Evolutionary conservation across 2,329 filamentous ascomycete genomes (phyloP), one percentile per base, ranked within the genome.

Genomic region (Colletotrichum eremochloae): DNA sequence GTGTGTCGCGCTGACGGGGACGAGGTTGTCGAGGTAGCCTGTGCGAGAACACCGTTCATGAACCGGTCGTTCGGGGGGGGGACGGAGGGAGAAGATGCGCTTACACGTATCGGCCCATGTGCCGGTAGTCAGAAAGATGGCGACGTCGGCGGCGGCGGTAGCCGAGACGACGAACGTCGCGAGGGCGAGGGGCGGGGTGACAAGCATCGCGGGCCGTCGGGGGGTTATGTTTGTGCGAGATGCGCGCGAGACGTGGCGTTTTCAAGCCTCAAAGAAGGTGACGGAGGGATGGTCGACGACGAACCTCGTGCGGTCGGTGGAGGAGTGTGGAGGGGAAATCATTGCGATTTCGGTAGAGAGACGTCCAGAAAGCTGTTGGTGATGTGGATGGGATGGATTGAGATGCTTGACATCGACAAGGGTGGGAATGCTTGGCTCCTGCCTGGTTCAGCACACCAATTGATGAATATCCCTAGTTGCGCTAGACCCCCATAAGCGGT

Each of bases 21-120:
- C 61, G 15, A 61, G 31, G 29, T 48, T 63, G 56, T 56, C 61
- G 3, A 62, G 63, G 40, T 56, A 67, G 48, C 63, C 68, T 71
- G 56, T 46, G 9, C 61, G 24, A 24, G 9, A 63, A 29, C 4
- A 14, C 36, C 7, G 18, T 11, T 11, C 14, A 2, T 44, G 6
- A 38, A 56, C 15, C 12, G n/a, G 12, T 63, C 6, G n/a, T n/a
- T 7, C 5, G 40, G 12, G 3, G 42, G 11, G 48, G 1, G 46
- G 1, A 36, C n/a, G 33, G 14, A 7, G 15, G 42, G 8, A 33
- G 5, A 14, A 5, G 20, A 9, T 56, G 20, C 31, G 42, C 64
- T 36, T 14, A 68, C 64, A 60, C 20, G 58, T 60, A 5, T 42
- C 18, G 53, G 52, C 56, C 63, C 68, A 68, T 33, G 67, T 65